Conservation (phyloP, 495 filamentous ascomycete genomes). For the Penicillium cataractarum region DNA sequence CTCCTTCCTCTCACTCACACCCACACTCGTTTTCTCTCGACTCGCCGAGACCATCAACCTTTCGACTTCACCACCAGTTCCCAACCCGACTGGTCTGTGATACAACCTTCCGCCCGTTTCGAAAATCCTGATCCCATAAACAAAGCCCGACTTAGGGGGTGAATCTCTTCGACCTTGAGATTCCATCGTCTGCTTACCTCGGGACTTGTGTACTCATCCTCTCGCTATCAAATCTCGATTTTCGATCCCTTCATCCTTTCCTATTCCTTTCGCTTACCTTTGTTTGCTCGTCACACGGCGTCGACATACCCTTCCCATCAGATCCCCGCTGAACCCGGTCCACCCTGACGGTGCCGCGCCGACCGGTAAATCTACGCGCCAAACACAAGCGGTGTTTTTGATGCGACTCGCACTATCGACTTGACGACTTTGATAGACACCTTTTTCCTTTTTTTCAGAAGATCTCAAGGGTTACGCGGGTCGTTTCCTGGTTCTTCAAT, state of each 20-base stretch:
- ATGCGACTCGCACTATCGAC: not conserved
- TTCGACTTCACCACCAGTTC: constrained; percentile 5
- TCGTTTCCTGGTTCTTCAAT: constrained; percentile 46
- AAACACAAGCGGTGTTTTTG: not conserved
- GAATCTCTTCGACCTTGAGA: constrained; percentile 6
- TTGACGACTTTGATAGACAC: constrained; percentile 13
- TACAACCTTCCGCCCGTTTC: not conserved
- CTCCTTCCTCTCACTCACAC: not conserved
- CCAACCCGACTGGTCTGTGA: constrained; percentile 14
- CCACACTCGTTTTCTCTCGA: constrained; percentile 14
- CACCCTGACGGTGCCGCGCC: not conserved
- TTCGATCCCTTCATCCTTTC: not conserved
- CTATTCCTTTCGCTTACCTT: constrained; percentile 12
- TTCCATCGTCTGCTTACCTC: not conserved
- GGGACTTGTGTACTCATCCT: not conserved
- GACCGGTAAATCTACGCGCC: constrained; percentile 1
- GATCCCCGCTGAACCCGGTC: not conserved
- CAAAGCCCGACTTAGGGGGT: constrained; percentile 18
- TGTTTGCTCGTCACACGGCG: not conserved
- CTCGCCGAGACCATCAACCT: not conserved
- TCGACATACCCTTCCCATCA: constrained; percentile 5
- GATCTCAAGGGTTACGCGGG: constrained; percentile 49
- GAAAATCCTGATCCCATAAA: constrained; percentile 7
- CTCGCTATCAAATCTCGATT: not conserved
- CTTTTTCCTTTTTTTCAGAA: constrained; percentile 15